phyloP scores from a whole-genome alignment of 2,329 filamentous ascomycete species.

The Aspergillus pseudoglaucus region DNA sequence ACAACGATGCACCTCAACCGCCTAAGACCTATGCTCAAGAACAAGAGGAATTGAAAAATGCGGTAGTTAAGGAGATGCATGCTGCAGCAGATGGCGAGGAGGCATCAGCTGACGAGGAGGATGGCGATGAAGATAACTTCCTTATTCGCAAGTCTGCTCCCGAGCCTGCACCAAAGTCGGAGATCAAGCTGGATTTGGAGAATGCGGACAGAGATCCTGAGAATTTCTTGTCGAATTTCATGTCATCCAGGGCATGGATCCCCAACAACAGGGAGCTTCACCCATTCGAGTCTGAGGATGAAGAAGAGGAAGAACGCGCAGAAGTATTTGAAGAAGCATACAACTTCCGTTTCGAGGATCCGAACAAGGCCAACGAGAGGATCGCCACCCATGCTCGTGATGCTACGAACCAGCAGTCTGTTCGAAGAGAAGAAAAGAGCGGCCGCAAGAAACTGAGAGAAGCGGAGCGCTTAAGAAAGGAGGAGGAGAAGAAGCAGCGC shows the following conservation, averaged over 20 bases:
- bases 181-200: slow-evolving; percentile 60
- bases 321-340: slow-evolving; percentile 90
- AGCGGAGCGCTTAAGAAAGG: slow-evolving; percentile 67
- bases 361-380: slow-evolving; percentile 77
- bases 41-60: slow-evolving; percentile 73
- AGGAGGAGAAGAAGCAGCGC: slow-evolving; percentile 67
- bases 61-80: slow-evolving; percentile 75
- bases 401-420: slow-evolving; percentile 71
- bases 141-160: slow-evolving; percentile 63
- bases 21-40: slow-evolving; percentile 78
- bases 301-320: slow-evolving; percentile 64
- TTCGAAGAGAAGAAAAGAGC: slow-evolving; percentile 74
- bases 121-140: slow-evolving; percentile 63
- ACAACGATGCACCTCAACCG: slow-evolving; percentile 33
- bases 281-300: slow-evolving; percentile 88
- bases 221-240: slow-evolving; percentile 87
- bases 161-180: slow-evolving; percentile 31
- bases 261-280: slow-evolving; percentile 63
- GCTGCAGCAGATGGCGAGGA: slow-evolving; percentile 48
- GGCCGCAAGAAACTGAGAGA: slow-evolving; percentile 73
- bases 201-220: slow-evolving; percentile 85
- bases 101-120: slow-evolving; percentile 45
- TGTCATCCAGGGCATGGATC: slow-evolving; percentile 87
- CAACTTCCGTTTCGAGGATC: slow-evolving; percentile 93
- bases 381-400: slow-evolving; percentile 86